Evolutionary conservation across 2,329 filamentous ascomycete genomes (phyloP), one percentile per base, ranked within the genome.

Genomic region (Malbranchea cinnamomea): DNA sequence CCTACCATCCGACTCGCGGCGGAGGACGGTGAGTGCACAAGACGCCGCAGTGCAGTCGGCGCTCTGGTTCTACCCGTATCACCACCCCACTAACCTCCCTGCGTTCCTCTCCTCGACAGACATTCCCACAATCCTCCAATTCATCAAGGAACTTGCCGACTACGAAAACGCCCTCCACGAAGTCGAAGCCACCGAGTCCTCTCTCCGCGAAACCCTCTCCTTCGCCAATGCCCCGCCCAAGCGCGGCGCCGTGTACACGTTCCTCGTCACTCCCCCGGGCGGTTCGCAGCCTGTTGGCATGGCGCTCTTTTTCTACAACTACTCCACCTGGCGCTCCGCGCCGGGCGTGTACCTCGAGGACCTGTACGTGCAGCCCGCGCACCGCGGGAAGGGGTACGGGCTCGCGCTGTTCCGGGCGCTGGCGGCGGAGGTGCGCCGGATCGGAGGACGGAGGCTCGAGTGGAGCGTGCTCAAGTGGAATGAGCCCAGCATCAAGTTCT

Each of bases 381-480:
- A 78, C 44, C 65, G 89, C 3, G 75, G 75, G 19, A 71, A 70
- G 37, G 85, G 85, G 1, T 92, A 87, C 49, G 87, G 85, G 22
- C 79, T 76, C 54, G 60, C 65, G 43, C 54, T 95, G 48, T 62
- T 95, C 28, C 69, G 69, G 37, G 71, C 73, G 41, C 59, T 94
- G 49, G 87, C 85, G n/a, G 71, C 69, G 46, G 80, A 93, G 59
- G 75, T 83, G 3, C 48, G 79, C 31, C 66, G 68, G 31, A 76
- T 85, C 40, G 64, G 68, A 3, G 84, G 84, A 1, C 74, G 67
- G 5, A 65, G 87, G 35, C 57, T 95, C 32, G 85, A 95, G 49
- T 95, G 87, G 87, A 74, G 68, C 41, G 89, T 93, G 38, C 56
- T 94, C 44, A 87, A 81, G 36, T 93, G 84, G 84, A 95, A 95